phyloP scores from a whole-genome alignment of 2,329 filamentous ascomycete genomes.

The Beauveria asiatica region DNA sequence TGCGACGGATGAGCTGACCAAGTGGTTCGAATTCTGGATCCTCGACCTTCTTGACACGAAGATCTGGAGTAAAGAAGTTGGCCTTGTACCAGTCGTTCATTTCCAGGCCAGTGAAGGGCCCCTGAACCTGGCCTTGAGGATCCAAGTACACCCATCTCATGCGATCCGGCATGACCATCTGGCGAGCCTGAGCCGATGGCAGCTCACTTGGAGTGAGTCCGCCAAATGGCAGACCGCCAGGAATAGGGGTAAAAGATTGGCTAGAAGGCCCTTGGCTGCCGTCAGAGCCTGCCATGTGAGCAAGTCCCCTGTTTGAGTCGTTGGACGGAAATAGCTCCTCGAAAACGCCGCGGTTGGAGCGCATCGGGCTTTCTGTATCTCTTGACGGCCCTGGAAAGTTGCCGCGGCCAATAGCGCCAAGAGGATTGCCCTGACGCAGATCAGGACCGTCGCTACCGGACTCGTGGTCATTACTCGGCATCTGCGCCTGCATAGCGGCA shows the following conservation, averaged over 20 bases:
- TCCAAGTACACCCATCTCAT: conserved; percentile 99
- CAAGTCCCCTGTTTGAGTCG: conserved; percentile 18
- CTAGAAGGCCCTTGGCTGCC: neutral
- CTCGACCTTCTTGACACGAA: conserved; percentile 91
- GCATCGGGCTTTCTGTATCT: conserved; percentile 52
- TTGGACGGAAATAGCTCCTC: conserved; percentile 43
- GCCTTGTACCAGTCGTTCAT: conserved; percentile 99
- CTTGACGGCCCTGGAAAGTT: conserved; percentile 45
- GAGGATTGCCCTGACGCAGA: conserved; percentile 50
- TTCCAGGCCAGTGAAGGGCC: conserved; percentile 90
- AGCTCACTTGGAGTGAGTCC: conserved; percentile 34
- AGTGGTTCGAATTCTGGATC: conserved; percentile 91
- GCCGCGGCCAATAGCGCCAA: conserved; percentile 59
- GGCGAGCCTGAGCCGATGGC: conserved; percentile 63
- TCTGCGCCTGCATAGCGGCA: conserved; percentile 80
- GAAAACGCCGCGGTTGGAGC: conserved; percentile 44
- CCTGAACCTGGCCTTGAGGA: conserved; percentile 84
- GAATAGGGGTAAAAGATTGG: conserved; percentile 29
- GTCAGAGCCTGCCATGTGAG: conserved; percentile 20
- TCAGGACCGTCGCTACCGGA: conserved; percentile 50
- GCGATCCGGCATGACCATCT: conserved; percentile 98
- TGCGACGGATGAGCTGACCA: conserved; percentile 87
- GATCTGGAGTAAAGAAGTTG: conserved; percentile 90
- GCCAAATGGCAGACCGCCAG: conserved; percentile 27
- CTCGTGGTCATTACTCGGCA: conserved; percentile 65